Evolutionary conservation across 2,329 filamentous ascomycete genomes (phyloP), one percentile per base, ranked within the genome.

Genomic region (Exophiala aquamarina): DNA sequence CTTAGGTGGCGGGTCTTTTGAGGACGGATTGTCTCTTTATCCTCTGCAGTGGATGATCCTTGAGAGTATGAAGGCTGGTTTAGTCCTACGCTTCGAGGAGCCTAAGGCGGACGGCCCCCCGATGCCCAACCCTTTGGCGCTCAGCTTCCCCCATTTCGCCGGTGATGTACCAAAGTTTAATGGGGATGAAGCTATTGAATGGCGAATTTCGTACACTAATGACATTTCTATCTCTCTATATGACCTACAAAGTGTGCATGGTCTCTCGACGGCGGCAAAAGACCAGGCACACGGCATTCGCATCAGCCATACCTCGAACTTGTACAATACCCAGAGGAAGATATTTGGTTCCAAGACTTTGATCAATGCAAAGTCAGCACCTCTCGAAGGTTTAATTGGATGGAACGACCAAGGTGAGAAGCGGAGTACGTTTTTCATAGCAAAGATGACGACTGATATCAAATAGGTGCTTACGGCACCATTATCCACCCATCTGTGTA

Each of bases 31-130:
- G 4, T 64, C 66, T 3, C 55, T 72, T 3, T 72, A 71, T 50
- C 68, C 70, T 3, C 49, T 71, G 1, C 69, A 72, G 49, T 72
- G 69, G 69, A 70, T 72, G 58, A 47, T 71, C 21, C 49, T 66
- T 9, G 69, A 71, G 50, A 62, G 59, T 39, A 54, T 59, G 18
- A 50, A 55, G 15, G 54, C 59, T 9, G 66, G 67, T 1, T 56
- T 70, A 2, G 46, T 59, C 23, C 49, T 68, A 3, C 58, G 60
- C n/a, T 46, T 41, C 15, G 43, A 44, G 23, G 20, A 28, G 6
- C 38, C 50, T 11, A 19, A 28, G 13, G 41, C 23, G 18, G 19
- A 36, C 7, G n/a, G 4, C 3, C 11, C 37, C 11, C 14, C 3
- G 15, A 44, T 20, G 15, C 43, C 44, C 23, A 46, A 36, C 17